Conservation (phyloP, 2,329 filamentous ascomycete species). For the Paraphaeosphaeria minitans region DNA sequence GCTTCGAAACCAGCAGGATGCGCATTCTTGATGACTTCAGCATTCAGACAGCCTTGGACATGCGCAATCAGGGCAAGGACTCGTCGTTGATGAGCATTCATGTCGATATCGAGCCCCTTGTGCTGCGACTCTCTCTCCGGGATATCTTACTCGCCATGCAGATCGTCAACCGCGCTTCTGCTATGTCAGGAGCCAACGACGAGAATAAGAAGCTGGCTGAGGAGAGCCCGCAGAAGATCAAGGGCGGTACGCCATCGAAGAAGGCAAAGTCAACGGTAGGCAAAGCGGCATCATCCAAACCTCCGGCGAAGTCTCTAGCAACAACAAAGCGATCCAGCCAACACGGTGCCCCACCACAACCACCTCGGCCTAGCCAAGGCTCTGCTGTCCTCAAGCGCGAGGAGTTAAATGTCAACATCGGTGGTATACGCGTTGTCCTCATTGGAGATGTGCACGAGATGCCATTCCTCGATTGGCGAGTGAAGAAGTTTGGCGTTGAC, state of each 20-base stretch:
- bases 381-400: constrained; percentile 69
- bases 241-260: constrained; percentile 54
- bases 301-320: constrained; percentile 53
- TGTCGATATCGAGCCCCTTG: constrained; percentile 86
- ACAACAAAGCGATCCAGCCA: constrained; percentile 52
- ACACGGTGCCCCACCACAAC: constrained; percentile 62
- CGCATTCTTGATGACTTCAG: constrained; percentile 97
- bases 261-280: constrained; percentile 57
- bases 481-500: constrained; percentile 85
- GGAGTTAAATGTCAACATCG: constrained; percentile 82
- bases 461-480: constrained; percentile 89
- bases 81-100: constrained; percentile 76
- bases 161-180: constrained; percentile 87
- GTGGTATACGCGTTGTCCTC: constrained; percentile 87
- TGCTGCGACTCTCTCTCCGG: constrained; percentile 85
- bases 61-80: constrained; percentile 62
- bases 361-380: constrained; percentile 53
- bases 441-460: constrained; percentile 97
- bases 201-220: constrained; percentile 53
- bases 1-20: constrained; percentile 86
- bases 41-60: constrained; percentile 85
- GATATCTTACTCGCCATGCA: constrained; percentile 95
- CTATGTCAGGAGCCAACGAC: constrained; percentile 69
- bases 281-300: constrained; percentile 53
- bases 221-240: constrained; percentile 61